Conservation (phyloP, 108 stramenopile genomes). For the Skeletonema marinoi region DNA sequence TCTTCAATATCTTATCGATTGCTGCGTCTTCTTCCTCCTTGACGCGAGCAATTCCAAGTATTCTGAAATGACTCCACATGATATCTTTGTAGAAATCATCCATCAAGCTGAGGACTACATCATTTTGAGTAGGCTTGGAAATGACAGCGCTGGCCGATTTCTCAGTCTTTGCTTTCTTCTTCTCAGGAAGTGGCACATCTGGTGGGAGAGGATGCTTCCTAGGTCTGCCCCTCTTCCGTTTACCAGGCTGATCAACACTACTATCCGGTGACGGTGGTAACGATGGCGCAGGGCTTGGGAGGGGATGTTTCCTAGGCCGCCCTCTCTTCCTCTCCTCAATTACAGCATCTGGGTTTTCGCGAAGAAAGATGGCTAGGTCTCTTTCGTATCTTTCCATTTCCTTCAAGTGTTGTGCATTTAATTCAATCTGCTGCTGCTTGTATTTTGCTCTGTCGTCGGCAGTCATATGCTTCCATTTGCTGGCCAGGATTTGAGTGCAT, state of each 20-base stretch:
- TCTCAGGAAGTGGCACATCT: not conserved
- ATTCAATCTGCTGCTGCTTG: conserved; percentile 14
- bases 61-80: conserved; percentile 5
- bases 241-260: not conserved
- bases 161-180: not conserved
- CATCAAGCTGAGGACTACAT: conserved; percentile 12
- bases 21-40: not conserved
- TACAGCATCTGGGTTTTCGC: conserved; percentile 10
- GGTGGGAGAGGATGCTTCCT: not conserved
- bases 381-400: conserved; percentile 13
- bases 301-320: conserved; percentile 12
- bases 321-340: conserved; percentile 16
- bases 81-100: conserved; percentile 12
- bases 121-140: not conserved
- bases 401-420: not conserved
- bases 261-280: not conserved
- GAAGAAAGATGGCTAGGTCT: conserved; percentile 14
- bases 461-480: conserved; percentile 21
- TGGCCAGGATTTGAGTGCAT: conserved; percentile 18
- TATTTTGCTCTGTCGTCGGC: conserved; percentile 16
- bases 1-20: not conserved
- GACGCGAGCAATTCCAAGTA: not conserved
- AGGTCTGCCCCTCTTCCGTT: conserved; percentile 1
- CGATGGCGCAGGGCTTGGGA: not conserved
- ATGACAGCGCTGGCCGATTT: not conserved